Percentiles rank a stretch among this genome's conserved stretches.
These are phyloP conservation scores for Pyrenochaeta sp. DNA, from an alignment of 2,329 filamentous ascomycete genomes.

Conservation along the genomic window DNA sequence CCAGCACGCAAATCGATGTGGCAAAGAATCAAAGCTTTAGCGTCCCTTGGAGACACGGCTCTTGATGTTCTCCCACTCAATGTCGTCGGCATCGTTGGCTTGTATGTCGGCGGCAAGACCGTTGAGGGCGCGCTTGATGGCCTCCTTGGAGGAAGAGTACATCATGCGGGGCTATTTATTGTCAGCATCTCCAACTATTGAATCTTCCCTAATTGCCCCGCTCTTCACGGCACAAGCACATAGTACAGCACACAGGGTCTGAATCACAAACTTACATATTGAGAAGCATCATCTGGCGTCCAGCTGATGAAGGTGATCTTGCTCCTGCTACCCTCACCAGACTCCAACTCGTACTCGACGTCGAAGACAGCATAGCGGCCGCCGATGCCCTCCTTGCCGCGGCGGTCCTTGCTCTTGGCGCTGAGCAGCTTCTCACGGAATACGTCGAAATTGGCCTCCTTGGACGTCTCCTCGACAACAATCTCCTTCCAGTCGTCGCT, in stretches of 20 bases:
- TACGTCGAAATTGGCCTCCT: slow-evolving; percentile 70
- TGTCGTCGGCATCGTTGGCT: slow-evolving; percentile 83
- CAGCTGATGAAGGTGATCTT: slow-evolving; percentile 54
- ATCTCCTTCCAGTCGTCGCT: slow-evolving; percentile 84
- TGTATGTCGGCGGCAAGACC: slow-evolving; percentile 79
- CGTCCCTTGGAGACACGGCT: slow-evolving; percentile 59
- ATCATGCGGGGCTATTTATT: slow-evolving; percentile 80
- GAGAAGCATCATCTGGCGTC: slow-evolving; percentile 69
- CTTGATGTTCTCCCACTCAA: slow-evolving; percentile 77
- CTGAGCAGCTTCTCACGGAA: slow-evolving; percentile 80
- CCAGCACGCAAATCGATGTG: slow-evolving; percentile 27
- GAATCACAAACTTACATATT: slow-evolving; percentile 67
- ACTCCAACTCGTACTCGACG: slow-evolving; percentile 76
- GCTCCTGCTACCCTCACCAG: slow-evolving; percentile 74
- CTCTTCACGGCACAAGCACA: too few species aligned
- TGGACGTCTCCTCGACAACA: slow-evolving; percentile 76
- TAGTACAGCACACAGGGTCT: too few species aligned
- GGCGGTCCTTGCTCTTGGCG: slow-evolving; percentile 75
- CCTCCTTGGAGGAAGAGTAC: slow-evolving; percentile 88
- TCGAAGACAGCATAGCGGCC: slow-evolving; percentile 87
- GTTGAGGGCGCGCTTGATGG: slow-evolving; percentile 79
- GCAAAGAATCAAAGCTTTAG: slow-evolving; percentile 39
- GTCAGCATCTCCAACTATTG: too few species aligned
- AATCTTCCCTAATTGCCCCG: too few species aligned
- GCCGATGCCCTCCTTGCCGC: slow-evolving; percentile 63